A percentile compares a stretch with the other conserved stretches of the same genome.
phyloP scores from a whole-genome alignment of 1,284 basidiomycete genomes.

The Leccinum pseudoinsigne region DNA sequence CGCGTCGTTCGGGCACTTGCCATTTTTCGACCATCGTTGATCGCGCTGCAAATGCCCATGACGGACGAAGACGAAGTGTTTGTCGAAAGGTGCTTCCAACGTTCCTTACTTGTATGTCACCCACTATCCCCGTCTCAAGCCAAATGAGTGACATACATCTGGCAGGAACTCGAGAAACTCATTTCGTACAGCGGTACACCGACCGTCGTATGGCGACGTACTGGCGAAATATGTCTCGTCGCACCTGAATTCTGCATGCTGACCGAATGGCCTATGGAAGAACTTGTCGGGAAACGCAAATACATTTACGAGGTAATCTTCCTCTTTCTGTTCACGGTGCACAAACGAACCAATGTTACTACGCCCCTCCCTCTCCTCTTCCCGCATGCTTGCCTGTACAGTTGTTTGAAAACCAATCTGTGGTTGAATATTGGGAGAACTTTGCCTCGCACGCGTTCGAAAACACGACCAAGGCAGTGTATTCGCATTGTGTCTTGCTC shows the following conservation, averaged over 20 bases:
- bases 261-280: slow-evolving; percentile 85
- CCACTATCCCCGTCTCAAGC: slow-evolving; percentile 1
- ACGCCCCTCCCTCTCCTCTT: background rate
- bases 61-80: slow-evolving; percentile 94
- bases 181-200: slow-evolving; percentile 99
- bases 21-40: slow-evolving; percentile 92
- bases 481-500: slow-evolving; percentile 85
- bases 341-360: slow-evolving; percentile 13
- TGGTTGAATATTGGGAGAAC: slow-evolving; percentile 95
- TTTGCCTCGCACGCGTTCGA: slow-evolving; percentile 95
- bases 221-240: slow-evolving; percentile 96
- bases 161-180: slow-evolving; percentile 91
- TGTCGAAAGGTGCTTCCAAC: slow-evolving; percentile 93
- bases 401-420: slow-evolving; percentile 88
- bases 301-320: slow-evolving; percentile 84
- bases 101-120: slow-evolving; percentile 77
- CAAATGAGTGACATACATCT: slow-evolving; percentile 3
- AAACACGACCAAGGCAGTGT: slow-evolving; percentile 93
- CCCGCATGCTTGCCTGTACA: slow-evolving; percentile 29
- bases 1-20: slow-evolving; percentile 94
- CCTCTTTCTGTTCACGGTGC: slow-evolving; percentile 23
- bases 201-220: slow-evolving; percentile 97
- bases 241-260: slow-evolving; percentile 96
- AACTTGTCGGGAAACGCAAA: slow-evolving; percentile 76
- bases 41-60: slow-evolving; percentile 95